A percentile compares a stretch with the other conserved stretches of the same genome.
phyloP scores from a whole-genome alignment of 148 eudicot genomes.

The Spergularia marina region DNA sequence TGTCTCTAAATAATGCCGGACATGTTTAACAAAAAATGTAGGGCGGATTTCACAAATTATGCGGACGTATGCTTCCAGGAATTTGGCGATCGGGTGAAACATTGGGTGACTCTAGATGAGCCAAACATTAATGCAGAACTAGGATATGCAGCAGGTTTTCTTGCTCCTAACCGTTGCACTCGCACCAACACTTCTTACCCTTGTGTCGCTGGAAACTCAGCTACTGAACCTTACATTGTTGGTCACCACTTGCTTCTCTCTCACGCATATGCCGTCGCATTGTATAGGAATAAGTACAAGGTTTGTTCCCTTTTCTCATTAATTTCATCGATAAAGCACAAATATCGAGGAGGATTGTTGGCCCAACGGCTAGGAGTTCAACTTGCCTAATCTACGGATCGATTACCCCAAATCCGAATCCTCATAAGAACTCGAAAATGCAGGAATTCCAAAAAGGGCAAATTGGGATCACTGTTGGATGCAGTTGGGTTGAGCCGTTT shows the following conservation, averaged over 20 bases:
- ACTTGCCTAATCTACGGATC: too few species aligned
- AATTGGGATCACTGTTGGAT: neutral
- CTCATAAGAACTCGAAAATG: too few species aligned
- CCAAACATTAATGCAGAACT: neutral
- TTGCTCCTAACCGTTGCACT: neutral
- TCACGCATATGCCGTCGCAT: neutral
- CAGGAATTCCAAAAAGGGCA: neutral
- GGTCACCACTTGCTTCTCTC: neutral
- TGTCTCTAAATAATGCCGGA: too few species aligned
- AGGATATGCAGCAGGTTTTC: neutral
- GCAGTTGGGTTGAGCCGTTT: neutral
- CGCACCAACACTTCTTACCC: too few species aligned
- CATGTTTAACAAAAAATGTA: neutral
- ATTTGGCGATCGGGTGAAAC: neutral
- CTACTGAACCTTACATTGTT: neutral
- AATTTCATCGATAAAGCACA: too few species aligned
- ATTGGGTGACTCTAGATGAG: constrained; percentile 4
- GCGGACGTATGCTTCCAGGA: neutral
- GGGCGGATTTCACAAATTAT: neutral
- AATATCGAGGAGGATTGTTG: too few species aligned
- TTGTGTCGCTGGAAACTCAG: too few species aligned
- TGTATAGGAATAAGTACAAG: neutral
- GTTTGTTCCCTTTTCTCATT: neutral
- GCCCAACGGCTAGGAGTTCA: too few species aligned
- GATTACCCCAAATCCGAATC: too few species aligned